Evolutionary conservation across 78 protist species (phyloP).

Genomic region (Dictyostelium discoideum): DNA sequence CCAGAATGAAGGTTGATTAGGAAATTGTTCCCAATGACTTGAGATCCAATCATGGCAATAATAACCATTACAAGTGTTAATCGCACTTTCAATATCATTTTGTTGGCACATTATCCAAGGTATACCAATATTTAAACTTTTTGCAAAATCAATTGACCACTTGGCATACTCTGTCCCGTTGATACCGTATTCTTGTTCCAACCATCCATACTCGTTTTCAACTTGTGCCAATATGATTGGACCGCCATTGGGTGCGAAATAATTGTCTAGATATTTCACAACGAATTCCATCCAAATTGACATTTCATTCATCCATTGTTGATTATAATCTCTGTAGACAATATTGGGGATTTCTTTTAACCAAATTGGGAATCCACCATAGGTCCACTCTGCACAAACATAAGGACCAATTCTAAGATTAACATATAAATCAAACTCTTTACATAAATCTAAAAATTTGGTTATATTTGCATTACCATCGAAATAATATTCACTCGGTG

Average conservation of each 20-base stretch:
- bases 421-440: slow-evolving; percentile 24
- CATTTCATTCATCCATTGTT: slow-evolving; percentile 58
- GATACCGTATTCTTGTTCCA: slow-evolving; percentile 36
- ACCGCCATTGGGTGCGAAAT: slow-evolving; percentile 49
- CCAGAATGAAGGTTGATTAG: slow-evolving; percentile 41
- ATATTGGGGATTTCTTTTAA: slow-evolving; percentile 27
- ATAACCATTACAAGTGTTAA: slow-evolving; percentile 22
- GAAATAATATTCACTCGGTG: not conserved
- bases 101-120: slow-evolving; percentile 76
- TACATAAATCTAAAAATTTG: not conserved
- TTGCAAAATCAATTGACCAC: slow-evolving; percentile 28
- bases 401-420: slow-evolving; percentile 83
- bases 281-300: not conserved
- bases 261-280: not conserved
- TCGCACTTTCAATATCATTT: not conserved
- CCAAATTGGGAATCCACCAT: slow-evolving; percentile 86
- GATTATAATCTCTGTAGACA: slow-evolving; percentile 17
- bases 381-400: slow-evolving; percentile 86
- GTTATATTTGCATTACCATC: not conserved
- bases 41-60: slow-evolving; percentile 48
- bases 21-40: not conserved
- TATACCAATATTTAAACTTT: slow-evolving; percentile 1
- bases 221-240: slow-evolving; percentile 74
- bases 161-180: slow-evolving; percentile 8
- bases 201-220: slow-evolving; percentile 82